These are phyloP conservation scores for Decorospora gaudefroyi DNA, from an alignment of 2,329 filamentous ascomycete species.

Conservation along the genomic window DNA sequence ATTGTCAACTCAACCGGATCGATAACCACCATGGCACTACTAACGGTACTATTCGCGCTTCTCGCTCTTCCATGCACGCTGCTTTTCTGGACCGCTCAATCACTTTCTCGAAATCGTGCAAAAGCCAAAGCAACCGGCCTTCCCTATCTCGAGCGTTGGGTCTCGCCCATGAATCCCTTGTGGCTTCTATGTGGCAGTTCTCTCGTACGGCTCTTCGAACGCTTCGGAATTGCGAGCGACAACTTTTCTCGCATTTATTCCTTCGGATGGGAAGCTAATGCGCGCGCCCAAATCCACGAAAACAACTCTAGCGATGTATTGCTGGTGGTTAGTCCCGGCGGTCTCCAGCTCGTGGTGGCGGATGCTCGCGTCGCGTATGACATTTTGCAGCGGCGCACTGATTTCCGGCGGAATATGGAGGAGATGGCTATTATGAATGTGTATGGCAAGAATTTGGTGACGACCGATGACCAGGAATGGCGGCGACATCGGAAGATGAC, in stretches of 20 bases:
- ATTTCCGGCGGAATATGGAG: constrained; percentile 21
- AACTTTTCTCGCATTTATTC: constrained; percentile 9
- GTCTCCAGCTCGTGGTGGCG: constrained; percentile 10
- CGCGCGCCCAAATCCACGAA: constrained; percentile 8
- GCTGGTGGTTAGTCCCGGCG: constrained; percentile 13
- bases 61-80: background rate
- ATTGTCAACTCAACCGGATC: too few species aligned
- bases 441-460: constrained; percentile 23
- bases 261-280: constrained; percentile 20
- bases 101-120: constrained; percentile 5
- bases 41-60: too few species aligned
- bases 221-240: constrained; percentile 7
- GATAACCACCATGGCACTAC: too few species aligned
- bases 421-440: constrained; percentile 27
- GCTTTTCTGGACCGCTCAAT: constrained; percentile 4
- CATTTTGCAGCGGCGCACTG: constrained; percentile 16
- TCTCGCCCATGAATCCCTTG: constrained; percentile 18
- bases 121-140: constrained; percentile 18
- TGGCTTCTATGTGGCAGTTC: constrained; percentile 20
- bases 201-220: constrained; percentile 4
- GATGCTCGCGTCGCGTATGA: constrained; percentile 15
- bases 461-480: constrained; percentile 33
- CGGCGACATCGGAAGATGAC: constrained; percentile 33
- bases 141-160: constrained; percentile 21
- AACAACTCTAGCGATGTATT: constrained; percentile 8